A percentile compares a stretch with the other conserved stretches of the same genome.
Conservation (phyloP, 306 rosid species). For the Lathyrus tuberosus region DNA sequence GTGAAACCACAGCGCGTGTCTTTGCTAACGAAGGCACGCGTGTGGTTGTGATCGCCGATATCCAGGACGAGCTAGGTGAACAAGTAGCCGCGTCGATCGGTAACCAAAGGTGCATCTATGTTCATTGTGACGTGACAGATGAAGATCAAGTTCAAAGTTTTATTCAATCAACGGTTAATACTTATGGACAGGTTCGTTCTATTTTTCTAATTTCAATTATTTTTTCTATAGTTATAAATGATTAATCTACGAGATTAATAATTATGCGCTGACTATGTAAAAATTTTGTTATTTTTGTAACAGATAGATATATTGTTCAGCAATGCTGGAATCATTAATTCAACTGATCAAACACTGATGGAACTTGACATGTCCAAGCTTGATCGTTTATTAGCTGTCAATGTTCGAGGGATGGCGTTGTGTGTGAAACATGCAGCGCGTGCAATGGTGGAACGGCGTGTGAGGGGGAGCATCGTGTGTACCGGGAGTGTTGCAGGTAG, state of each 20-base stretch:
- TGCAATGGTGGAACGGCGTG: constrained; percentile 51
- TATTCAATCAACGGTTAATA: constrained; percentile 43
- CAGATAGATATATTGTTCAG: constrained; percentile 61
- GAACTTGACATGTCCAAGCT: constrained; percentile 47
- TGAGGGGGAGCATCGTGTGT: constrained; percentile 57
- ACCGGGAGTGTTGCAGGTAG: constrained; percentile 45
- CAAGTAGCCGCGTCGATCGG: constrained; percentile 50
- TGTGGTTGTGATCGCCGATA: constrained; percentile 54
- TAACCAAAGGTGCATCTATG: constrained; percentile 40
- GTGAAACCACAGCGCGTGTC: constrained; percentile 53
- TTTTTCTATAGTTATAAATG: no score
- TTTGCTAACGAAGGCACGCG: constrained; percentile 48
- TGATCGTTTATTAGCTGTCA: constrained; percentile 42
- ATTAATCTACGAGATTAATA: no score
- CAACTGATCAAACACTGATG: constrained; percentile 30
- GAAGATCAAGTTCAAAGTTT: constrained; percentile 53
- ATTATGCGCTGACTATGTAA: no score
- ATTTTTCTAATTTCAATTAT: not conserved
- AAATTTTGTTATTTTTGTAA: not conserved
- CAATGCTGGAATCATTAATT: constrained; percentile 45
- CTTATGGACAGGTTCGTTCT: constrained; percentile 24
- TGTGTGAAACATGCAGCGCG: constrained; percentile 58
- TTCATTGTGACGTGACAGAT: constrained; percentile 60
- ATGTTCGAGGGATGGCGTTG: constrained; percentile 45
- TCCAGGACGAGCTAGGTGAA: constrained; percentile 50